These are phyloP conservation scores for Peronospora destructor DNA, from an alignment of 352 stramenopile genomes.

Conservation along the genomic window DNA sequence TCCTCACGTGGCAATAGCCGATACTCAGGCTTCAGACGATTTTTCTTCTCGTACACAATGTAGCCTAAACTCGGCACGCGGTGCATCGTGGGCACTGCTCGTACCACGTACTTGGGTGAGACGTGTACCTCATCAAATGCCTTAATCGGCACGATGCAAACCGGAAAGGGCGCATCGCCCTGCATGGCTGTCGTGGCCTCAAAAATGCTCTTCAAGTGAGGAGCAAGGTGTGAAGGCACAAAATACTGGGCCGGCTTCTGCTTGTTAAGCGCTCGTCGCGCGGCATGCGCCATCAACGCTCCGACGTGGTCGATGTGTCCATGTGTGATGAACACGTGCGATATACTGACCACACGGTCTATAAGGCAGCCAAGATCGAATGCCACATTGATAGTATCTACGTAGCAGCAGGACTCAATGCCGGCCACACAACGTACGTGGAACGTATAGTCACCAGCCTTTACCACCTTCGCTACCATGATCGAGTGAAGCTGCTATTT, in stretches of 20 bases:
- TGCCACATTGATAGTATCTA: constrained; percentile 62
- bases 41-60: constrained; percentile 58
- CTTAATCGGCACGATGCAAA: constrained; percentile 41
- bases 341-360: constrained; percentile 42
- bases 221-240: constrained; percentile 43
- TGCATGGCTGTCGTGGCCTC: constrained; percentile 54
- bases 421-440: constrained; percentile 60
- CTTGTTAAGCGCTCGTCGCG: constrained; percentile 41
- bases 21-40: constrained; percentile 47
- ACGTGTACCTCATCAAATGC: constrained; percentile 52
- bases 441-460: constrained; percentile 44
- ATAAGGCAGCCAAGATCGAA: constrained; percentile 71
- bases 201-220: constrained; percentile 49
- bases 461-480: constrained; percentile 23
- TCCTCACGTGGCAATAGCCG: constrained; percentile 30
- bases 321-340: constrained; percentile 83
- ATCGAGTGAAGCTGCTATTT: not conserved
- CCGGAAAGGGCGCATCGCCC: constrained; percentile 41
- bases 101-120: constrained; percentile 50
- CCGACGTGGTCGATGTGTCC: constrained; percentile 81
- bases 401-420: constrained; percentile 69
- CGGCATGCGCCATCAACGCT: constrained; percentile 53
- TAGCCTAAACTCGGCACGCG: constrained; percentile 73
- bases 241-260: constrained; percentile 67
- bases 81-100: constrained; percentile 59